Percentiles rank a stretch among this genome's conserved stretches.
phyloP scores from a whole-genome alignment of 2,329 filamentous ascomycete species.

The Diatrype stigma region DNA sequence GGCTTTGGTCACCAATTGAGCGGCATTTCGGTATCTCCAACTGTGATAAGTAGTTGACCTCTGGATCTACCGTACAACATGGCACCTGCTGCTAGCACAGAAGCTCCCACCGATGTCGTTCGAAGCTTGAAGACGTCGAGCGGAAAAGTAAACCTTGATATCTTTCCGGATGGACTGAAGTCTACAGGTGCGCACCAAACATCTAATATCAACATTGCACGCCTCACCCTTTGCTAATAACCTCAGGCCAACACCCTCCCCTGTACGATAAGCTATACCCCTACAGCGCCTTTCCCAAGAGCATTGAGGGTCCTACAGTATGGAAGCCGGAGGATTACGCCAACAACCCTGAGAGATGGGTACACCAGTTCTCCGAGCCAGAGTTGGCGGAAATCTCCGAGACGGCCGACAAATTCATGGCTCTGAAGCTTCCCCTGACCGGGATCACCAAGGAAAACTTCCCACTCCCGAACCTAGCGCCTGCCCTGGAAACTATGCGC shows the following conservation, averaged over 20 bases:
- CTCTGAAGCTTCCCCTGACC: conserved; percentile 56
- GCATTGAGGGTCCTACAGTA: conserved; percentile 62
- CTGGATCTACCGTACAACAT: conserved; percentile 10
- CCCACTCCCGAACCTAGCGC: conserved; percentile 51
- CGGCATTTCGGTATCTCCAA: background rate
- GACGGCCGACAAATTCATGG: conserved; percentile 60
- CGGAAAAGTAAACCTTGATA: conserved; percentile 27
- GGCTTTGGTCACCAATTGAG: too few relatives aligned
- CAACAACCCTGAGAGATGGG: conserved; percentile 62
- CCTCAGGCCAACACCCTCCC: conserved; percentile 63
- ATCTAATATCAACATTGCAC: background rate
- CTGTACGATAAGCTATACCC: conserved; percentile 56
- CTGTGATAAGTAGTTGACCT: background rate
- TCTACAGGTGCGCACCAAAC: conserved; percentile 36
- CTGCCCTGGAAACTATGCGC: conserved; percentile 51
- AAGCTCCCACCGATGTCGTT: conserved; percentile 14
- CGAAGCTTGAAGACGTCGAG: conserved; percentile 18
- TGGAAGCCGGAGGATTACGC: conserved; percentile 62
- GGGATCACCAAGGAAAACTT: conserved; percentile 60
- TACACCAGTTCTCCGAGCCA: conserved; percentile 57
- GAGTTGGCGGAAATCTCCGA: conserved; percentile 59
- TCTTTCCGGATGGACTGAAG: conserved; percentile 63
- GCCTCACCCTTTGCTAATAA: conserved; percentile 17
- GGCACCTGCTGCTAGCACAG: conserved; percentile 23
- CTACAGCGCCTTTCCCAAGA: conserved; percentile 61